Base-by-base conservation (phyloP, 1,284 basidiomycete genomes). In the Naganishia cerealis region DNA sequence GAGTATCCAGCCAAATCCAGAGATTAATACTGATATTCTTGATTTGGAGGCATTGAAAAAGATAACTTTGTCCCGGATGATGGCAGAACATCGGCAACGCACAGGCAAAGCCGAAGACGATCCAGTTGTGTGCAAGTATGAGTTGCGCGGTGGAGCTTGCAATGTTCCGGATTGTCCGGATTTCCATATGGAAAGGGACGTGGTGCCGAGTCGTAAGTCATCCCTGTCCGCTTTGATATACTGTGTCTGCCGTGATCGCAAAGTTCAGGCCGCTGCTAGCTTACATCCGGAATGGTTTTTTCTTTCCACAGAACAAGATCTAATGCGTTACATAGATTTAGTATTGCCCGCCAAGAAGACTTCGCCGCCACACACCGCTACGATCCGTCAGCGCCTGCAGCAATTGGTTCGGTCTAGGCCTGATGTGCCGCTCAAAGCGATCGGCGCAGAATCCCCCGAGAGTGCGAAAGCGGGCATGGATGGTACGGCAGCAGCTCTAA, bases 61-160 rank as follows among this genome's bases (percentile, higher is more conserved):
- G 50, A 63, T 63, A 18, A 63, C 38, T 36, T 29, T 63, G 50
- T 63, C 61, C 8, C 38, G 61, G n/a, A 53, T 54, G 61, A 54
- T 63, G 61, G 39, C 52, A n/a, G 61, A 63, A 54, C 61, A 63
- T 42, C 61, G 61, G 18, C 50, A 53, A 21, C 36, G 38, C 21
- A 54, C 61, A 16, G 61, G 61, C n/a, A 63, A 54, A 40, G 61
- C 50, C 16, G 61, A 63, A 38, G 36, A 52, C 9, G 61, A 63
- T 38, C 61, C 61, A 16, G 61, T 63, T 26, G 61, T 63, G 39
- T 63, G 61, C 61, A 63, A 63, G 39, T 63, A 63, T 53, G 61
- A 63, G 38, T 24, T 63, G 38, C 61, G 61, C 26, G 61, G 61
- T 21, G 61, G 61, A 13, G 50, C 61, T 52, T 63, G 61, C 39